Evolutionary conservation across 371 early-diverging fungal species (phyloP), one percentile per base, ranked within the genome.

Genomic region (Mucor piriformis): DNA sequence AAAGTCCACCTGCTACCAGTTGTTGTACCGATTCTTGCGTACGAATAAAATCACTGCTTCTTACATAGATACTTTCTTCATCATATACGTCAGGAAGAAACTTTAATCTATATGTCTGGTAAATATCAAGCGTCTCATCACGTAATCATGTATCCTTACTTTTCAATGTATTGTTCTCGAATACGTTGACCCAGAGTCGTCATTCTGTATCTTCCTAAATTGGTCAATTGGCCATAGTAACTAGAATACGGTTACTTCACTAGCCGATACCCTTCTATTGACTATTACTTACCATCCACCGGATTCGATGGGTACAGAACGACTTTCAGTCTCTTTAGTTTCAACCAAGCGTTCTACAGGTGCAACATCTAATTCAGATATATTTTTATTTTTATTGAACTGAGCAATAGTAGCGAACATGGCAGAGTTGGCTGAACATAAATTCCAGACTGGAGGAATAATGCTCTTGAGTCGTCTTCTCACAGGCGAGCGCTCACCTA

Each of bases 11-110:
- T 3, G 78, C 71, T 24, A 93, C 57, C 15, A 88, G 50, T 57
- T 88, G 89, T 61, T 89, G 89, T 23, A 91, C 78, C 21, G 88
- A 88, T 52, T 92, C 92, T 57, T 89, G 78, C 4, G 93, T 84
- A 46, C 93, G 83, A 4, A 81, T 66, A 63, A 86, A 92, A 47
- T 85, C 87, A 6, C 88, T 85, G 50, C 83, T 81, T 50, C 92
- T 82, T 43, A 93, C 69, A 52, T 85, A 86, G 16, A 88, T 61
- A 0, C 67, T 43, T 13, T 72, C 53, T n/a, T 69, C 68, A 51
- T 81, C 74, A 51, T 70, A 73, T 0, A 59, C 44, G 27, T 75
- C 76, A 8, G 81, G 77, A 32, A 81, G 58, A 54, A 70, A 81
- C 12, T 77, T 58, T 11, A 77, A 63, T 46, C 77, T 77, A 24